Evolutionary conservation across 2,329 filamentous ascomycete genomes (phyloP).

Genomic region (Aspergillus pseudoglaucus): DNA sequence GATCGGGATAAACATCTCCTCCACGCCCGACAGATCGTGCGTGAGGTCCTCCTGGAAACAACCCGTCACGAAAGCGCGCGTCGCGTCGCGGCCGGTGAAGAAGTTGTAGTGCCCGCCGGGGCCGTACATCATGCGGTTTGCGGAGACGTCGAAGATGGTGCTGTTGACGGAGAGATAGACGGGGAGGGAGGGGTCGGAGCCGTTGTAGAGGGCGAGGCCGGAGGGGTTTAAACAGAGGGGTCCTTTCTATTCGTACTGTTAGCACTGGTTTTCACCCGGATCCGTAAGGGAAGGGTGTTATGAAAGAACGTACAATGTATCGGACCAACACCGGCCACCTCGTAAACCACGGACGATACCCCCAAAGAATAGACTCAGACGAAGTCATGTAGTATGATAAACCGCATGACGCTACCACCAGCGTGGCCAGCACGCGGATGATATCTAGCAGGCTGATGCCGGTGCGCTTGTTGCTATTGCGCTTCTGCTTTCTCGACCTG

Average conservation of each 20-base stretch:
- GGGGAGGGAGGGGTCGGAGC: constrained; percentile 65
- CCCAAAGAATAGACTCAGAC: constrained; percentile 66
- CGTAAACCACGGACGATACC: constrained; percentile 58
- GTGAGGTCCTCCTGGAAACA: constrained; percentile 85
- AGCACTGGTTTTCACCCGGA: not conserved
- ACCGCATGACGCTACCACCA: constrained; percentile 59
- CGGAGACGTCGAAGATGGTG: constrained; percentile 59
- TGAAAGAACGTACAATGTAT: constrained; percentile 48
- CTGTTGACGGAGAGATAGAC: constrained; percentile 81
- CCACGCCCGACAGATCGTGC: constrained; percentile 76
- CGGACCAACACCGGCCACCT: constrained; percentile 52
- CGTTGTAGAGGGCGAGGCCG: constrained; percentile 70
- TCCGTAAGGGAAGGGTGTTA: no score
- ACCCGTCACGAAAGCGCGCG: constrained; percentile 82
- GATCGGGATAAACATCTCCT: constrained; percentile 71
- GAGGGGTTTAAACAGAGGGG: constrained; percentile 67
- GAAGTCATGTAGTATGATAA: constrained; percentile 71
- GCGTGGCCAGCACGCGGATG: constrained; percentile 61
- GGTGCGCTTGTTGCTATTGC: constrained; percentile 5
- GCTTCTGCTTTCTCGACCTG: constrained; percentile 3
- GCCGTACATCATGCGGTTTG: constrained; percentile 57
- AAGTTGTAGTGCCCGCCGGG: constrained; percentile 79
- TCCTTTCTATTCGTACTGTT: constrained; percentile 32
- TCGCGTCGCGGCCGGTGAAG: constrained; percentile 81
- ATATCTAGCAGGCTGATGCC: constrained; percentile 54